Evolutionary conservation across 2,329 filamentous ascomycete species (phyloP).

Genomic region (Diplodia sapinea): DNA sequence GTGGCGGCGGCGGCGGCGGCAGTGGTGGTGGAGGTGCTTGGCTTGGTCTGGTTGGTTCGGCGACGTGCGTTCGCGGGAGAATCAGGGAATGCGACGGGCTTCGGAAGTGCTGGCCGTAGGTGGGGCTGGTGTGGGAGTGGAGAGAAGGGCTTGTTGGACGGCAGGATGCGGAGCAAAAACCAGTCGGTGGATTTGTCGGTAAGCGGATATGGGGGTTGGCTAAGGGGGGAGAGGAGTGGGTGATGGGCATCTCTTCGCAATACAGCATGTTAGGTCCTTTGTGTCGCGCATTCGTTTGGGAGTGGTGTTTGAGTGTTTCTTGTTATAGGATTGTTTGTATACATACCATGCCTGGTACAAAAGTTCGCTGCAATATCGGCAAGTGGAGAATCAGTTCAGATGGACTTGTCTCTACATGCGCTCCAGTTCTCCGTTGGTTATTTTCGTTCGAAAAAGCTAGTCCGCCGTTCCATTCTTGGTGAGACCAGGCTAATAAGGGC

Average conservation of each 20-base stretch:
- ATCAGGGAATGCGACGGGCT: not conserved
- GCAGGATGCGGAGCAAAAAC: not conserved
- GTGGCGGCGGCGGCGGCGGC: not conserved
- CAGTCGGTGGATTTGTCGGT: constrained; percentile 7
- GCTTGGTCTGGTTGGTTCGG: not conserved
- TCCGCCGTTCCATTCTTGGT: too few relatives aligned
- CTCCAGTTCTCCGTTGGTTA: too few relatives aligned
- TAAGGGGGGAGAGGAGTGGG: not conserved
- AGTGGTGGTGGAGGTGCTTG: not conserved
- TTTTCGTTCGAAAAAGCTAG: too few relatives aligned
- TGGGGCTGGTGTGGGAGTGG: constrained; percentile 1
- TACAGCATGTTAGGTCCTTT: too few relatives aligned
- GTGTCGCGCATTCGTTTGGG: too few relatives aligned
- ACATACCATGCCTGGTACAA: too few relatives aligned
- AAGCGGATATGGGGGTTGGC: not conserved
- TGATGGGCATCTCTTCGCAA: not conserved
- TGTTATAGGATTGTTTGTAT: too few relatives aligned
- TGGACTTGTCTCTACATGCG: too few relatives aligned
- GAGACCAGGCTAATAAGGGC: too few relatives aligned
- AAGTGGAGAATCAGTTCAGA: too few relatives aligned
- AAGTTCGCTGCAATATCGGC: too few relatives aligned
- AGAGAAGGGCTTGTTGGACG: not conserved
- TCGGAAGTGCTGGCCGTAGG: not conserved
- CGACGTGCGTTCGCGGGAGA: not conserved
- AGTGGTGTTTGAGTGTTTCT: too few relatives aligned